Base-by-base conservation (phyloP, 2,329 filamentous ascomycete species). In the Sclerotinia subarctica region DNA sequence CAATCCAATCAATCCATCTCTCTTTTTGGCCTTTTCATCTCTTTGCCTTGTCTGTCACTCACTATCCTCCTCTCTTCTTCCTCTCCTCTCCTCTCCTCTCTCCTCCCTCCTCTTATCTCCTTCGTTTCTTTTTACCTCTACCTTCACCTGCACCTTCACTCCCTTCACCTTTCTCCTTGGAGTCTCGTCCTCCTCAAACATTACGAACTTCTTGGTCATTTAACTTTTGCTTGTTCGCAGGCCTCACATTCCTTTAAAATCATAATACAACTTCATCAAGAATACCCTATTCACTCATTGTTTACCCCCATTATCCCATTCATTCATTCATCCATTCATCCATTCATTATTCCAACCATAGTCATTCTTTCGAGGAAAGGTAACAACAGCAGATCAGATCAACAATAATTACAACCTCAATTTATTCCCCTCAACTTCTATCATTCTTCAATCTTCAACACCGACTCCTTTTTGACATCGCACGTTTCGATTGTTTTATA, bases 241-340 rank as follows among this genome's bases (percentile, higher is more conserved):
- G 84, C 83, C 79, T 80, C 82, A 80, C 86, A 82, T 80, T 86
- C 84, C 75, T 85, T 86, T 81, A 74, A 70, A 42, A 56, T 47
- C 19, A 42, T 21, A 42, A 32, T 13, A 24, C 24, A 38, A 56
- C 54, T 35, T 52, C 47, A 32, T 29, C 49, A 53, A 42, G 17
- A 42, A 26, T 52, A 64, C 38, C 42, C 13, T 21, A 78, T 77
- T 79, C 81, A 77, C 78, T 83, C 81, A 26, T 75, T 74, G 67
- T 53, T 60, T 60, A 29, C 24, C 26, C 44, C 6, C 13, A 26
- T 42, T 46, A 46, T 10, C 17, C 15, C 19, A 46, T 54, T 79
- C 81, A 77, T 78, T 83, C 38, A 42, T 42, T 54, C 29, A 26
- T 26, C 54, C 63, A 46, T 54, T 32, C 32, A 32, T 29, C 5